Evolutionary conservation across 148 eudicot species (phyloP).

Genomic region (Heliosperma pusillum): DNA sequence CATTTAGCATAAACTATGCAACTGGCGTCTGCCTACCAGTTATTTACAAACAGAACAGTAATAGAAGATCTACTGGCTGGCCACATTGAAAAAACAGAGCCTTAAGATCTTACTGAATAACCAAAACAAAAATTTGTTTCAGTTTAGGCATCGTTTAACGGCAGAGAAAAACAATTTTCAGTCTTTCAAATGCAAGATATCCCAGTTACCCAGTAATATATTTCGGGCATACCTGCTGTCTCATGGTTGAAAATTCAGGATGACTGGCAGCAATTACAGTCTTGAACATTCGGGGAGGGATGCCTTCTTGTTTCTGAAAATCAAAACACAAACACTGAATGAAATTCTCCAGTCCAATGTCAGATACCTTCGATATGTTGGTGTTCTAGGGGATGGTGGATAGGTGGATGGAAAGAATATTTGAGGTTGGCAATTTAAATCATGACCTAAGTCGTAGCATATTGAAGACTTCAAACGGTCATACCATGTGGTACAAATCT

Average conservation of each 20-base stretch:
- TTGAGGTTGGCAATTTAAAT: neutral
- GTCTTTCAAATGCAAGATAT: neutral
- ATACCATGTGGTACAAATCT: neutral
- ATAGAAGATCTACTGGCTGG: neutral
- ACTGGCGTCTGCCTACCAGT: neutral
- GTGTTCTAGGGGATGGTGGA: neutral
- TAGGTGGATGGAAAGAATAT: neutral
- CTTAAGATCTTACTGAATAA: neutral
- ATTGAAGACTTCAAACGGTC: neutral
- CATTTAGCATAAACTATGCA: neutral
- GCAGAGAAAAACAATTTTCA: too few species aligned
- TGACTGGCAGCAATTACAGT: slow-evolving; percentile 95
- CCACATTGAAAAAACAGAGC: neutral
- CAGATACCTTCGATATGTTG: neutral
- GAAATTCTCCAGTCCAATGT: neutral
- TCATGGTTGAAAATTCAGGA: slow-evolving; percentile 95
- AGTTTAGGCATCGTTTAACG: neutral
- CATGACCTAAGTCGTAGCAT: neutral
- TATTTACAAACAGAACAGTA: neutral
- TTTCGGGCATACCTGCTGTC: slow-evolving; percentile 69
- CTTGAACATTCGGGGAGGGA: slow-evolving; percentile 97
- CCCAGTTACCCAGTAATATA: too few species aligned
- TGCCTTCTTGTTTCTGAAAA: slow-evolving; percentile 85
- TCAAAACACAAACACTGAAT: slow-evolving; percentile 8
- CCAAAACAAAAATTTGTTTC: neutral